Percentiles rank a stretch among this genome's conserved stretches.
These are phyloP conservation scores for Aphanomyces stellatus DNA, from an alignment of 352 stramenopile species.

Conservation along the genomic window DNA sequence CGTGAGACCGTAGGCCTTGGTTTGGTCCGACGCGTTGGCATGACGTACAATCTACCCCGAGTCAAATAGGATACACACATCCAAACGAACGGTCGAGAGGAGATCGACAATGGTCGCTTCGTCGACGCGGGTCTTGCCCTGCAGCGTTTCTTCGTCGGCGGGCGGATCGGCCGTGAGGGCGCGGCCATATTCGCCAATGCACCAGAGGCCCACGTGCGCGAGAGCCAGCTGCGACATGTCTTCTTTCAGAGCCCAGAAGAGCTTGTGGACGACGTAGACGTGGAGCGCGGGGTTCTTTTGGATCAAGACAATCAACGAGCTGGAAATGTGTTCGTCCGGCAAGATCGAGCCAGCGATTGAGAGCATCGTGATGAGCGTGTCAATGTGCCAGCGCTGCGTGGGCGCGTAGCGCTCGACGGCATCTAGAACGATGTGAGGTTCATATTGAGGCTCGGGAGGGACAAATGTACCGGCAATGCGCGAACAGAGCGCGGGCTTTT, in stretches of 20 bases:
- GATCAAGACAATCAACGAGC: slow-evolving; percentile 94
- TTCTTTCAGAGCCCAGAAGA: slow-evolving; percentile 93
- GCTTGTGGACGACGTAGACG: slow-evolving; percentile 95
- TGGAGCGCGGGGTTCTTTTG: slow-evolving; percentile 85
- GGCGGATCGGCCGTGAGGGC: slow-evolving; percentile 68
- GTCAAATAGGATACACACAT: not conserved
- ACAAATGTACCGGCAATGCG: slow-evolving; percentile 83
- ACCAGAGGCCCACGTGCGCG: slow-evolving; percentile 98
- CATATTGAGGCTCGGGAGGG: not conserved
- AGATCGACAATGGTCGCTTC: slow-evolving; percentile 63
- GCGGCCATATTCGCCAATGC: slow-evolving; percentile 95
- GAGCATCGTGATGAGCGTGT: slow-evolving; percentile 98
- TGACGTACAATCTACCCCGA: slow-evolving; percentile 59
- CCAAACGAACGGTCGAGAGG: slow-evolving; percentile 29
- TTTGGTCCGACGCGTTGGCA: slow-evolving; percentile 74
- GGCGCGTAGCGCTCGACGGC: slow-evolving; percentile 76
- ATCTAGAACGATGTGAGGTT: slow-evolving; percentile 36
- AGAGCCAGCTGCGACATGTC: slow-evolving; percentile 93
- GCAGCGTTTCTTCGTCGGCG: slow-evolving; percentile 47
- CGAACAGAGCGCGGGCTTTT: slow-evolving; percentile 92
- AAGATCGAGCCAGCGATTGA: slow-evolving; percentile 94
- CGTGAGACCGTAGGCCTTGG: slow-evolving; percentile 75
- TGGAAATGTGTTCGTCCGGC: slow-evolving; percentile 90
- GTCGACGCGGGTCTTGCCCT: slow-evolving; percentile 54
- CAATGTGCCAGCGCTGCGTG: slow-evolving; percentile 87